Conservation (phyloP, 2,329 filamentous ascomycete species). For the Verticillium nubilum region DNA sequence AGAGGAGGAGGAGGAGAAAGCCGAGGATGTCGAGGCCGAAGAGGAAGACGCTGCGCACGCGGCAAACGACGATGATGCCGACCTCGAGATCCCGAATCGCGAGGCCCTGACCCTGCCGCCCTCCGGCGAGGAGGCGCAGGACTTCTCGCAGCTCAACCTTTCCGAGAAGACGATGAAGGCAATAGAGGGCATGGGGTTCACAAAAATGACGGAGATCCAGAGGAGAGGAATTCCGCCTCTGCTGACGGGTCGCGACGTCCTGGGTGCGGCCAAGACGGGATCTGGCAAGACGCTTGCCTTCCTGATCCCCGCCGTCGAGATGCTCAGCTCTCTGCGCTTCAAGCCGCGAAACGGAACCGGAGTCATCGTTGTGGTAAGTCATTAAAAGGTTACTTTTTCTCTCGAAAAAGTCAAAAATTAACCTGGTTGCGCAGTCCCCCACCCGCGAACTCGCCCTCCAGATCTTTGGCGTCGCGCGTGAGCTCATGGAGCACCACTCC, state of each 20-base stretch:
- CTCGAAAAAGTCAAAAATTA: too few relatives aligned
- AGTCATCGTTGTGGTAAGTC: conserved; percentile 66
- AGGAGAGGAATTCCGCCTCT: conserved; percentile 79
- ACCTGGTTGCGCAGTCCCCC: conserved; percentile 60
- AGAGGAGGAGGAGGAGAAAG: conserved; percentile 19
- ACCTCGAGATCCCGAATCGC: conserved; percentile 27
- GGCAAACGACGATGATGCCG: conserved; percentile 24
- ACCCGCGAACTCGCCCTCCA: conserved; percentile 92
- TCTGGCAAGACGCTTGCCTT: conserved; percentile 96
- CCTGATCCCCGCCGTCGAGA: conserved; percentile 88
- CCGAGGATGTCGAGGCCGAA: conserved; percentile 20
- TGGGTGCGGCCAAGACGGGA: conserved; percentile 93
- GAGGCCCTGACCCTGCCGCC: conserved; percentile 42
- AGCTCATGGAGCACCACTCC: conserved; percentile 90
- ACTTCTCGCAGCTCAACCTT: conserved; percentile 77
- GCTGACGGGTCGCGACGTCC: conserved; percentile 82
- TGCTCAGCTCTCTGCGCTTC: conserved; percentile 84
- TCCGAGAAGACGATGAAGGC: conserved; percentile 86
- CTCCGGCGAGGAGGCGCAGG: conserved; percentile 55
- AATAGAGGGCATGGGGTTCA: conserved; percentile 86
- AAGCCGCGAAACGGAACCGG: conserved; percentile 93
- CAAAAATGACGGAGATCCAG: conserved; percentile 95
- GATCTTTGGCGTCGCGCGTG: conserved; percentile 90
- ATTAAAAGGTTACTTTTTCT: not conserved
- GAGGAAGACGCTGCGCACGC: conserved; percentile 17